These are phyloP conservation scores for Sphagnum magellanicum DNA, from an alignment of 228 moss, liverwort and hornwort genomes.

Conservation along the genomic window DNA sequence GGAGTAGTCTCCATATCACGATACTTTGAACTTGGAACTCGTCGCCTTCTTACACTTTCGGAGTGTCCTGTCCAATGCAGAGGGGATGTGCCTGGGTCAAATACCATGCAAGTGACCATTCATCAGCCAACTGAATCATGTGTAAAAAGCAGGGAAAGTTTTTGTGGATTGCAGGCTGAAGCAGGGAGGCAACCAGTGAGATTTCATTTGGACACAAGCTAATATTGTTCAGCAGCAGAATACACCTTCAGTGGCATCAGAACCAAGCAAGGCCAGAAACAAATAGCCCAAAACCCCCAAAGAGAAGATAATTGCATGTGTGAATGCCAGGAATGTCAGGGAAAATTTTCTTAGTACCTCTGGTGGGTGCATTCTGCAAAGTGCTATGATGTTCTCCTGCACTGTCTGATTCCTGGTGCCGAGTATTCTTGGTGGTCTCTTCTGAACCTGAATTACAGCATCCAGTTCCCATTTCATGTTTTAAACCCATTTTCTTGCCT, in stretches of 20 bases:
- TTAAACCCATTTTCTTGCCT: background rate
- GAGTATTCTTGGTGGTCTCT: constrained; percentile 9
- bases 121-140: too few relatives aligned
- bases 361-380: constrained; percentile 10
- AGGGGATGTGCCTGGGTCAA: constrained; percentile 33
- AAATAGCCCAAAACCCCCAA: background rate
- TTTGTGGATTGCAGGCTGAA: too few relatives aligned
- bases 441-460: constrained; percentile 10
- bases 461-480: background rate
- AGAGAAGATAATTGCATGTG: background rate
- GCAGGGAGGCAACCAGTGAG: too few relatives aligned
- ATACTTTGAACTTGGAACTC: constrained; percentile 57
- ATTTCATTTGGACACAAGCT: too few relatives aligned
- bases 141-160: too few relatives aligned
- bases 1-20: constrained; percentile 51
- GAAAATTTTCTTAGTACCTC: constrained; percentile 10
- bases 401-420: constrained; percentile 10
- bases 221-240: too few relatives aligned
- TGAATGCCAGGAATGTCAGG: background rate
- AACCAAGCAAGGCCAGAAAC: too few relatives aligned
- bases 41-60: constrained; percentile 49
- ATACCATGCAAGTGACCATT: too few relatives aligned
- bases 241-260: too few relatives aligned
- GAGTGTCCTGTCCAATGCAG: constrained; percentile 57
- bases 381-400: constrained; percentile 4